These are phyloP conservation scores for Hemileia vastatrix DNA, from an alignment of 1,284 basidiomycete genomes.

Conservation along the genomic window DNA sequence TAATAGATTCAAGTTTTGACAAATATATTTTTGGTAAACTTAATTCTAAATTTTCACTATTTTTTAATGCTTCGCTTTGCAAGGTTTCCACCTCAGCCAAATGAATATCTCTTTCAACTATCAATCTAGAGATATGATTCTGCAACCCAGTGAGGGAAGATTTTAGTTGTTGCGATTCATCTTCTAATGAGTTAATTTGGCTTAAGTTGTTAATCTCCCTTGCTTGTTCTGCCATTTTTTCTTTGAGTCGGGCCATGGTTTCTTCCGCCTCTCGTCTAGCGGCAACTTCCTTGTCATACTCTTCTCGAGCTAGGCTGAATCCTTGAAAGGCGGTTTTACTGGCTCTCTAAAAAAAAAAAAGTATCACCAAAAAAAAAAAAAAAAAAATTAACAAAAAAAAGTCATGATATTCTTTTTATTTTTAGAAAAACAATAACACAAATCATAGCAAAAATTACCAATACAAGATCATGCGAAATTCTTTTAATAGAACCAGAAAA, in stretches of 20 bases:
- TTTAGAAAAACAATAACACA: too few relatives aligned
- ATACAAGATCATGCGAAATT: too few relatives aligned
- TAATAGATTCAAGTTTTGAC: conserved; percentile 4
- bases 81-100: conserved; percentile 89
- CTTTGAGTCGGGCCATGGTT: conserved; percentile 72
- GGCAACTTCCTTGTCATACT: conserved; percentile 82
- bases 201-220: conserved; percentile 58
- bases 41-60: not conserved
- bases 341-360: too few relatives aligned
- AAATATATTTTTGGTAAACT: too few relatives aligned
- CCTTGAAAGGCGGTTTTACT: conserved; percentile 88
- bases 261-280: conserved; percentile 80
- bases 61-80: conserved; percentile 50
- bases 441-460: too few relatives aligned
- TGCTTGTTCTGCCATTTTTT: conserved; percentile 79
- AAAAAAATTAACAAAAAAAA: too few relatives aligned
- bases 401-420: too few relatives aligned
- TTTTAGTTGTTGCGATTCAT: conserved; percentile 67
- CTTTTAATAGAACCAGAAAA: too few relatives aligned
- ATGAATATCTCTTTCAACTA: conserved; percentile 78
- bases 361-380: too few relatives aligned
- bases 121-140: conserved; percentile 72
- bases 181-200: conserved; percentile 64
- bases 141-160: conserved; percentile 68
- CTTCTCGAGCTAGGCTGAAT: conserved; percentile 77